Conservation (phyloP, 1,284 basidiomycete species). For the Anthracocystis setariae region DNA sequence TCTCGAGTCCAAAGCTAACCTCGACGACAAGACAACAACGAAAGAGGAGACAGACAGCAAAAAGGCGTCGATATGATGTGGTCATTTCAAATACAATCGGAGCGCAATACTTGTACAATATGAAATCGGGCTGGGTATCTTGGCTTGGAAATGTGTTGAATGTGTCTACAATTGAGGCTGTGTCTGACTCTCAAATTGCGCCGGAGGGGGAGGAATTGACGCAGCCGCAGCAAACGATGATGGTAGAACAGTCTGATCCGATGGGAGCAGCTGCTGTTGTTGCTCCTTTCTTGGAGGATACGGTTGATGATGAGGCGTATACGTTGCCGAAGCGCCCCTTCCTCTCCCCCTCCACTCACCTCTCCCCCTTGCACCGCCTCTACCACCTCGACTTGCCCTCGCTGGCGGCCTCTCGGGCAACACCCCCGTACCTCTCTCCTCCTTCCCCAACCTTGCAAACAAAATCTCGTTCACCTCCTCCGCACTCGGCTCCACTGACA, state of each 20-base stretch:
- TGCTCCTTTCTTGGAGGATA: conserved; percentile 2
- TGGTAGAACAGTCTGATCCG: conserved; percentile 1
- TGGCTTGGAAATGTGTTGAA: neutral
- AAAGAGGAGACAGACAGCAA: neutral
- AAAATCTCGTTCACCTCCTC: conserved; percentile 22
- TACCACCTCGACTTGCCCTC: conserved; percentile 13
- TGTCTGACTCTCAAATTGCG: neutral
- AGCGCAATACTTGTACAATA: neutral
- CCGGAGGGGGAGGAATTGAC: conserved; percentile 4
- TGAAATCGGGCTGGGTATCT: conserved; percentile 8
- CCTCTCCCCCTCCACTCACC: conserved; percentile 15
- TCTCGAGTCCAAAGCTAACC: conserved; percentile 23
- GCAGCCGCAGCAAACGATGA: conserved; percentile 29
- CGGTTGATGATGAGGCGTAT: conserved; percentile 24
- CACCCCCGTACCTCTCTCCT: conserved; percentile 16
- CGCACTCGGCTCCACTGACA: conserved; percentile 19
- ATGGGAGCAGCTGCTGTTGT: neutral
- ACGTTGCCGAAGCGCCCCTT: conserved; percentile 20
- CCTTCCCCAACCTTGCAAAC: conserved; percentile 13
- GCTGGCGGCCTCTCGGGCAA: conserved; percentile 29
- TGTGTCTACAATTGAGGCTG: conserved; percentile 2
- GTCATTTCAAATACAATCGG: neutral
- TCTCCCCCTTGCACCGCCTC: conserved; percentile 12
- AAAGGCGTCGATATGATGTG: neutral
- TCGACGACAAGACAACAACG: conserved; percentile 7